Evolutionary conservation across 345 rosid genomes (phyloP).

Genomic region (Ailanthus altissimus): DNA sequence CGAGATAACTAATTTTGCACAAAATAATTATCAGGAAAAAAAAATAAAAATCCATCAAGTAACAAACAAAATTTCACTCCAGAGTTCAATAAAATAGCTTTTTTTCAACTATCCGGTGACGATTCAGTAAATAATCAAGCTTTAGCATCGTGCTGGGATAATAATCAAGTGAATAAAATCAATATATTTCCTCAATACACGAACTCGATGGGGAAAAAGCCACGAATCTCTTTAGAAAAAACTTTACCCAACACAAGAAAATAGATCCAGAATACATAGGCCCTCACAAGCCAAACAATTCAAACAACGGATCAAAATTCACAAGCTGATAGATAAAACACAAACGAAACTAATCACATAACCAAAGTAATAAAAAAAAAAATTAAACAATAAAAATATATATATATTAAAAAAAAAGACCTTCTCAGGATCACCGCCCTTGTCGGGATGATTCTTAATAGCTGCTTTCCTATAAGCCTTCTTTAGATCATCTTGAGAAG

Average conservation of each 20-base stretch:
- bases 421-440: constrained; percentile 79
- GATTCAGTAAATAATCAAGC: neutral
- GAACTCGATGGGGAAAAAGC: neutral
- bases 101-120: neutral
- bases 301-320: neutral
- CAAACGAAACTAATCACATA: neutral
- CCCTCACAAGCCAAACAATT: neutral
- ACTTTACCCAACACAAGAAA: neutral
- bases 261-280: neutral
- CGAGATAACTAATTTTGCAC: neutral
- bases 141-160: neutral
- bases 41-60: neutral
- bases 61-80: neutral
- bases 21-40: neutral
- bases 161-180: neutral
- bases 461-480: constrained; percentile 73
- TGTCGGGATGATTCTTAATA: constrained; percentile 70
- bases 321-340: neutral
- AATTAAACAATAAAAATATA: too few relatives aligned
- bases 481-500: constrained; percentile 62
- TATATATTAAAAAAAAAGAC: constrained; percentile 17
- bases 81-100: neutral
- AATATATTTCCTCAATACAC: too few relatives aligned
- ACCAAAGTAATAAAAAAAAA: neutral
- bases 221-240: neutral